Evolutionary conservation across 352 stramenopile genomes (phyloP), one percentile per base, ranked within the genome.

Genomic region (Pythium utonaiense): DNA sequence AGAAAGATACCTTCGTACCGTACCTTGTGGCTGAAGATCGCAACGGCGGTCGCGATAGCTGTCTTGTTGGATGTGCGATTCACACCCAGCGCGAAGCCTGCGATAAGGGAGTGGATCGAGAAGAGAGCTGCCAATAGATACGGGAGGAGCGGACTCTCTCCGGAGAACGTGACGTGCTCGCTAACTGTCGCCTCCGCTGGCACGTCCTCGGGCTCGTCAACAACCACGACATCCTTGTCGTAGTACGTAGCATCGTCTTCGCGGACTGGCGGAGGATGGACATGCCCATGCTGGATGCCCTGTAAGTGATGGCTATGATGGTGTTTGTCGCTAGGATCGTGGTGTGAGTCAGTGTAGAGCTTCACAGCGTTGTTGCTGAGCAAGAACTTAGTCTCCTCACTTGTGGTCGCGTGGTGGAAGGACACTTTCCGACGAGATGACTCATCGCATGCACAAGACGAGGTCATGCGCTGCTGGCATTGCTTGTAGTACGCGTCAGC

Each of bases 21-120:
- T 54, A 87, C 77, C 69, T 87, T 87, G 65, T 87, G 77, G 49
- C 73, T 87, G 56, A 89, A 77, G 25, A 89, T 89, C 16, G 77
- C 79, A 14, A 89, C 62, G 13, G 77, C 76, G 17, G 77, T 87
- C 14, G 79, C 79, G 1, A 89, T 55, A 0, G 74, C 75, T 1
- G 73, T 85, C 55, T 73, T 73, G 53, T 80, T 69, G 50, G 83
- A 74, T 6, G 70, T 72, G 28, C 69, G 69, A 34, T 85, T 87
- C 14, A 89, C 73, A 31, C 77, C 77, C 13, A 89, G 60, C 24
- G 77, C 78, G 38, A 89, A 86, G 30, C 78, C 78, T 3, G 78
- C 78, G 38, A 89, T 86, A 25, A 86, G 70, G 49, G 77, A 85
- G 55, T 89, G 78, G 48, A 89, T 55, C 3, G 78, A 86, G 61